These are phyloP conservation scores for Ustilago shanxiensis DNA, from an alignment of 1,284 basidiomycete species.

Conservation along the genomic window DNA sequence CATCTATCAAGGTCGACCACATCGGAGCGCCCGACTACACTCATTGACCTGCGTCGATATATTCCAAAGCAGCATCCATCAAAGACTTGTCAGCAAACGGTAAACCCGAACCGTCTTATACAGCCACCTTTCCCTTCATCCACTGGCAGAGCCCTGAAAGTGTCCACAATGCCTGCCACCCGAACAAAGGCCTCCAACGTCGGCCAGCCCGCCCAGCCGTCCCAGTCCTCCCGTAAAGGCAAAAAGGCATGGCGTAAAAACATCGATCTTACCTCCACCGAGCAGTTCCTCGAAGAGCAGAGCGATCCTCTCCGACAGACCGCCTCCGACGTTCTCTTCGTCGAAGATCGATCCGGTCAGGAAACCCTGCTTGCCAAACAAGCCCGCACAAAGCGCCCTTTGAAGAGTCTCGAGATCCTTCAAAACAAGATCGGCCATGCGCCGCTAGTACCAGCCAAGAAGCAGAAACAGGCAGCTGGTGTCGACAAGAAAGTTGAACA, in stretches of 20 bases:
- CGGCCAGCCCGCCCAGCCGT: constrained; percentile 67
- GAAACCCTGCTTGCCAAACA: constrained; percentile 48
- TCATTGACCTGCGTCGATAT: background rate
- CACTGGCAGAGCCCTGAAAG: background rate
- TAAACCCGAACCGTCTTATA: background rate
- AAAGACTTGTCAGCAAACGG: background rate
- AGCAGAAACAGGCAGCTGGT: constrained; percentile 32
- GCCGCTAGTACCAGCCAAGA: constrained; percentile 76
- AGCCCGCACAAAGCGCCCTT: constrained; percentile 71
- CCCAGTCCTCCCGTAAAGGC: constrained; percentile 84
- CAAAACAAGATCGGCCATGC: constrained; percentile 79
- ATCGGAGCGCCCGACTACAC: background rate
- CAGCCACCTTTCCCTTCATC: background rate
- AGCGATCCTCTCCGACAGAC: constrained; percentile 49
- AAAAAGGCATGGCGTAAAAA: constrained; percentile 95
- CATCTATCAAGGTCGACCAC: background rate
- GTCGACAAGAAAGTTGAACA: constrained; percentile 55
- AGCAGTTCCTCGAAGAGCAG: constrained; percentile 58
- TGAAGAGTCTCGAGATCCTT: constrained; percentile 86
- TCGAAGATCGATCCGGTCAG: constrained; percentile 72
- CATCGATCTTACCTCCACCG: constrained; percentile 58
- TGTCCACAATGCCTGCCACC: constrained; percentile 32
- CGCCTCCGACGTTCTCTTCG: constrained; percentile 37
- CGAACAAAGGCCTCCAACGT: constrained; percentile 27
- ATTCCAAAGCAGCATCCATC: background rate